Conservation (phyloP, 1,284 basidiomycete species). For the Leccinum insolens region DNA sequence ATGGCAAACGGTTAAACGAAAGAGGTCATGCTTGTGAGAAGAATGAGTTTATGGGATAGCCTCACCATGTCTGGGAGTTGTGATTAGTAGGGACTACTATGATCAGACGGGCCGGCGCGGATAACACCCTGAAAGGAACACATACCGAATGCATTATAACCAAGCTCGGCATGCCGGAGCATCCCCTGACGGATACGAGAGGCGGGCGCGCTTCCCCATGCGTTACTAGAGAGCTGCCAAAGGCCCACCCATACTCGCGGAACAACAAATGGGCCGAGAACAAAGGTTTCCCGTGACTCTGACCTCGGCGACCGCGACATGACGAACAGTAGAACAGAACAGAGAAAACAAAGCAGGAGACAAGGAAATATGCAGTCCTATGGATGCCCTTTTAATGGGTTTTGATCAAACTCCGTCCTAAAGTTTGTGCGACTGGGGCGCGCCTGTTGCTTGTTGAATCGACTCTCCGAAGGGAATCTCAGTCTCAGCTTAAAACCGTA, state of each 20-base stretch:
- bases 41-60: conserved; percentile 2
- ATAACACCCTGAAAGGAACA: conserved; percentile 1
- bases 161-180: conserved; percentile 61
- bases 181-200: conserved; percentile 69
- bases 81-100: not conserved
- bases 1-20: conserved; percentile 7
- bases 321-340: conserved; percentile 7
- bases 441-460: not conserved
- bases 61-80: conserved; percentile 56
- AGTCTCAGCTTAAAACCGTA: conserved; percentile 17
- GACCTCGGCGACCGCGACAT: conserved; percentile 26
- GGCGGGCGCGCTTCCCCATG: conserved; percentile 76
- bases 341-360: conserved; percentile 10
- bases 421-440: conserved; percentile 13
- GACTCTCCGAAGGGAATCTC: conserved; percentile 5
- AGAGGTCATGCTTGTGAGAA: conserved; percentile 24
- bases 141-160: conserved; percentile 75
- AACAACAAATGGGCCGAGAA: conserved; percentile 58
- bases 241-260: conserved; percentile 77
- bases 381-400: conserved; percentile 24
- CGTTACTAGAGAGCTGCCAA: conserved; percentile 82
- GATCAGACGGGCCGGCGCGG: not conserved
- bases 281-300: conserved; percentile 50
- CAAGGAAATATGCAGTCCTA: conserved; percentile 3
- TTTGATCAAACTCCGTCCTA: conserved; percentile 38